A percentile compares a stretch with the other conserved stretches of the same genome.
These are phyloP conservation scores for Fusarium tuaranense DNA, from an alignment of 2,329 filamentous ascomycete species.

Conservation along the genomic window DNA sequence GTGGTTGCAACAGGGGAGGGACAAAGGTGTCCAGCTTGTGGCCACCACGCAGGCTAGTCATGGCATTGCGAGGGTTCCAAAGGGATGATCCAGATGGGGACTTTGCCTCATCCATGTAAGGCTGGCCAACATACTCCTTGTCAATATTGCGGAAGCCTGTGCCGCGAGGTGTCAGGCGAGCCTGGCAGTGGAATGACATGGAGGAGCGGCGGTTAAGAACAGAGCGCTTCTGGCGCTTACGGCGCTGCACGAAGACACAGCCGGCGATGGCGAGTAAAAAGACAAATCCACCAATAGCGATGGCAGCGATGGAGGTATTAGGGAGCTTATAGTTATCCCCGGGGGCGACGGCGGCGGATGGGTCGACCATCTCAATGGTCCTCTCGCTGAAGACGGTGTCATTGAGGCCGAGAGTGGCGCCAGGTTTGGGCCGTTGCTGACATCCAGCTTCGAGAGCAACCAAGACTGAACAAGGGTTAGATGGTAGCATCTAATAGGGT, in stretches of 20 bases:
- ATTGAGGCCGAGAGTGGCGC: slow-evolving; percentile 54
- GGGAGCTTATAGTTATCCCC: slow-evolving; percentile 44
- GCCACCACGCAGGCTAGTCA: slow-evolving; percentile 1
- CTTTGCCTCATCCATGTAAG: slow-evolving; percentile 37
- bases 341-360: slow-evolving; percentile 37
- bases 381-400: slow-evolving; percentile 58
- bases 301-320: slow-evolving; percentile 57
- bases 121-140: slow-evolving; percentile 1
- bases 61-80: slow-evolving; percentile 20
- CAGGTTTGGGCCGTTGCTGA: slow-evolving; percentile 56
- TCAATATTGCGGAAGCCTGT: slow-evolving; percentile 30
- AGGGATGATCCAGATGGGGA: slow-evolving; percentile 17
- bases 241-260: slow-evolving; percentile 58
- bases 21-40: slow-evolving; percentile 34
- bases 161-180: slow-evolving; percentile 46
- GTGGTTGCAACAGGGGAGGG: slow-evolving; percentile 36
- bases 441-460: slow-evolving; percentile 65
- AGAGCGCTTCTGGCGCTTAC: slow-evolving; percentile 56
- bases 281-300: slow-evolving; percentile 55
- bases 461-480: slow-evolving; percentile 54
- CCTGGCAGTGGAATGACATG: slow-evolving; percentile 65
- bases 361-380: slow-evolving; percentile 49
- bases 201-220: slow-evolving; percentile 49
- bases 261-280: slow-evolving; percentile 53
- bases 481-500: not conserved